phyloP scores from a whole-genome alignment of 306 rosid genomes.

The Citrullus amarus region DNA sequence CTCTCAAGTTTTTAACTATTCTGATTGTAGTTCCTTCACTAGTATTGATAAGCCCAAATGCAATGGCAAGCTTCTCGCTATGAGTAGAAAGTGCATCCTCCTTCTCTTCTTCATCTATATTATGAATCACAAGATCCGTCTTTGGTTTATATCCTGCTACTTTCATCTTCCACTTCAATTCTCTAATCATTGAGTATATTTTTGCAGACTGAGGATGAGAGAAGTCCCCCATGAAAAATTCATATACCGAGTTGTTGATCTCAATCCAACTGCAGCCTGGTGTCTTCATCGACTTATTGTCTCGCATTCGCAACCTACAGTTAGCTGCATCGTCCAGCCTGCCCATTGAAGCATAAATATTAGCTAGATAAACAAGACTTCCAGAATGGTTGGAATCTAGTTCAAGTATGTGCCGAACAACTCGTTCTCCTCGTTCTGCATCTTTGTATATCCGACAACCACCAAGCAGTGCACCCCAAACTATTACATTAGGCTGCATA shows the following conservation, averaged over 20 bases:
- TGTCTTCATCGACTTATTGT: slow-evolving; percentile 12
- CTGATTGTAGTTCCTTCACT: slow-evolving; percentile 22
- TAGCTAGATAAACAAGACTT: slow-evolving; percentile 26
- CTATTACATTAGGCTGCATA: slow-evolving; percentile 24
- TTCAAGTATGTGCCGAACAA: slow-evolving; percentile 16
- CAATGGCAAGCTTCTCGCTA: slow-evolving; percentile 27
- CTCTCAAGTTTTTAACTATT: slow-evolving; percentile 24
- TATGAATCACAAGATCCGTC: slow-evolving; percentile 24
- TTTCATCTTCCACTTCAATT: slow-evolving; percentile 23
- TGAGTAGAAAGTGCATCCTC: slow-evolving; percentile 27
- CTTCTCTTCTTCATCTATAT: slow-evolving; percentile 28
- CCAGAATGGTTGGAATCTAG: slow-evolving; percentile 32
- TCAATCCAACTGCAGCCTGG: slow-evolving; percentile 28
- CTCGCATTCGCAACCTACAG: slow-evolving; percentile 23
- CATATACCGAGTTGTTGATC: slow-evolving; percentile 20
- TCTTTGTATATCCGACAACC: slow-evolving; percentile 25
- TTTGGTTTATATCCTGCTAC: slow-evolving; percentile 24
- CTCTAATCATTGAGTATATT: slow-evolving; percentile 20
- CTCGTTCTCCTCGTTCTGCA: slow-evolving; percentile 17
- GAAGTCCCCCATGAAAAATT: slow-evolving; percentile 26
- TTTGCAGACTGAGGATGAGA: slow-evolving; percentile 17
- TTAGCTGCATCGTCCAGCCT: slow-evolving; percentile 26
- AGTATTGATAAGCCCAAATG: slow-evolving; percentile 27
- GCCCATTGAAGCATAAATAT: slow-evolving; percentile 23
- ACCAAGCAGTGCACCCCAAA: slow-evolving; percentile 33